These are phyloP conservation scores for Trametes gibbosa DNA, from an alignment of 768 basidiomycete species.

Conservation along the genomic window DNA sequence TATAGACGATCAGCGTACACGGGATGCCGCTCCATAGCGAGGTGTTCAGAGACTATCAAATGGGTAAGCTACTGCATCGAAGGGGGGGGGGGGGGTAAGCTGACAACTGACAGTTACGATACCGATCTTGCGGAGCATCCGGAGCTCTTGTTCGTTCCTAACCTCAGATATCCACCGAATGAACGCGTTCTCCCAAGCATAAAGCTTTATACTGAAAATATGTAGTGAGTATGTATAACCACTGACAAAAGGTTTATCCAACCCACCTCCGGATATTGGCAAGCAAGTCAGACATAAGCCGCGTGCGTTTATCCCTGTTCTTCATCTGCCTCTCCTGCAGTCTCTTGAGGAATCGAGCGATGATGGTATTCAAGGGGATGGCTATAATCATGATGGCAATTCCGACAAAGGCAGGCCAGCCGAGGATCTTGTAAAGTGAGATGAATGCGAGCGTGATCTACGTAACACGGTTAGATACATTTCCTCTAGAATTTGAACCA, in stretches of 20 bases:
- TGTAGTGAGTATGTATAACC: not conserved
- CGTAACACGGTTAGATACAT: not conserved
- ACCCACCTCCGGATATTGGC: conserved; percentile 81
- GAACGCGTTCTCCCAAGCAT: conserved; percentile 95
- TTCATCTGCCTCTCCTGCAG: conserved; percentile 94
- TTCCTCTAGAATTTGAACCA: not conserved
- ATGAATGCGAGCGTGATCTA: conserved; percentile 87
- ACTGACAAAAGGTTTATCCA: not conserved
- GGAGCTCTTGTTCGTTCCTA: conserved; percentile 79
- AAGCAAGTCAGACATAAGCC: conserved; percentile 91
- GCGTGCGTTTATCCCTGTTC: conserved; percentile 78
- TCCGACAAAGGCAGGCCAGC: conserved; percentile 89
- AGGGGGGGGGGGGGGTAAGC: too few relatives aligned
- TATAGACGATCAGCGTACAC: conserved; percentile 25
- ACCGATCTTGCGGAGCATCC: conserved; percentile 81
- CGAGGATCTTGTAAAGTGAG: conserved; percentile 85
- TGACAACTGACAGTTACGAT: conserved; percentile 52
- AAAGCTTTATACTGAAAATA: conserved; percentile 75
- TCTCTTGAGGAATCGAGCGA: conserved; percentile 66
- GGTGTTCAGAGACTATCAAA: conserved; percentile 49
- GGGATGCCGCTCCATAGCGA: conserved; percentile 72
- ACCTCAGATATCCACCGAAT: conserved; percentile 74
- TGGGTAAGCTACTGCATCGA: not conserved
- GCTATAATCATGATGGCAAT: conserved; percentile 87
- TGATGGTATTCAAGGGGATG: conserved; percentile 68